Conservation (phyloP, 306 rosid species). For the Acacia crassicarpa region DNA sequence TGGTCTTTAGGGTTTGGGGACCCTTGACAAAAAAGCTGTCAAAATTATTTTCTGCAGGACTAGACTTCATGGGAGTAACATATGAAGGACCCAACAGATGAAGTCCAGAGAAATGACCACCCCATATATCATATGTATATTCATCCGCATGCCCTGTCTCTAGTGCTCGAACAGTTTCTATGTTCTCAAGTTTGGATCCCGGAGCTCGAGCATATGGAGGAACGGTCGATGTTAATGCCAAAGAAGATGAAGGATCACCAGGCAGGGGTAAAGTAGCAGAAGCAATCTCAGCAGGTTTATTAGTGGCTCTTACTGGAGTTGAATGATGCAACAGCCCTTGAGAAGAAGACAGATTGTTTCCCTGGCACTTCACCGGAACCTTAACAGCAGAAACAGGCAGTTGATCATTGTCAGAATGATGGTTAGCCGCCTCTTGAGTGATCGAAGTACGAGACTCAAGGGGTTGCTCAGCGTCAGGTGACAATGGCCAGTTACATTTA, state of each 20-base stretch:
- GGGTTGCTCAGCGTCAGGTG: slow-evolving; percentile 57
- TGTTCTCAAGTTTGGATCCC: slow-evolving; percentile 54
- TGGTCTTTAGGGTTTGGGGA: slow-evolving; percentile 63
- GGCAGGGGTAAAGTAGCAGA: slow-evolving; percentile 52
- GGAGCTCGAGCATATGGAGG: slow-evolving; percentile 73
- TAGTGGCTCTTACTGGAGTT: slow-evolving; percentile 36
- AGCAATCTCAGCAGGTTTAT: slow-evolving; percentile 48
- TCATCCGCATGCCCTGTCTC: slow-evolving; percentile 51
- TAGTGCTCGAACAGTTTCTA: slow-evolving; percentile 37
- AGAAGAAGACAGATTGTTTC: slow-evolving; percentile 33
- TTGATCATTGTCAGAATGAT: slow-evolving; percentile 32
- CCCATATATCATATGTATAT: slow-evolving; percentile 95
- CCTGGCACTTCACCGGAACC: slow-evolving; percentile 26
- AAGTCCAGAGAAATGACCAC: slow-evolving; percentile 79
- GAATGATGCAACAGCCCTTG: slow-evolving; percentile 35
- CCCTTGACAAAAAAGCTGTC: slow-evolving; percentile 90
- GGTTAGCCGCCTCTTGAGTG: slow-evolving; percentile 35
- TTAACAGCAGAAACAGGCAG: slow-evolving; percentile 36
- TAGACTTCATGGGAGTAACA: slow-evolving; percentile 53
- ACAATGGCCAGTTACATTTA: slow-evolving; percentile 47
- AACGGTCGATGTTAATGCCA: slow-evolving; percentile 47
- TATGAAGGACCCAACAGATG: slow-evolving; percentile 57
- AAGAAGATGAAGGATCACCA: slow-evolving; percentile 36
- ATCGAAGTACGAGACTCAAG: slow-evolving; percentile 40
- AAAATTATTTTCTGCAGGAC: slow-evolving; percentile 51